Evolutionary conservation across 2,329 filamentous ascomycete species (phyloP), one percentile per base, ranked within the genome.

Genomic region (Paracamarosporium sp.): DNA sequence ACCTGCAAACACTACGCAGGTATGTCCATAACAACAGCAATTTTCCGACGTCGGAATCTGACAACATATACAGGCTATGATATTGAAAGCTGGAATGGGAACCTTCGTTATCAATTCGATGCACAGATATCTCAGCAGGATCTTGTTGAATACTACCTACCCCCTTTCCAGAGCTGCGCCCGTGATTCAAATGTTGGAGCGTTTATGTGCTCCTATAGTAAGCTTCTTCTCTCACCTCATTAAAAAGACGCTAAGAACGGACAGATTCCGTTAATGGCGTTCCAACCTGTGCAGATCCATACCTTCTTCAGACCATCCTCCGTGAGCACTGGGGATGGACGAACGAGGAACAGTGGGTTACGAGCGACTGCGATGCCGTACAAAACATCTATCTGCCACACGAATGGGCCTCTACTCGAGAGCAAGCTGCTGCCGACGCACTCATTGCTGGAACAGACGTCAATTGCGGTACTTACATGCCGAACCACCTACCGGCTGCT

Each of bases 141-240:
- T 59, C 76, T 91, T 5, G 81, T 84, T 0, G 88, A 90, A 65
- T 91, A 90, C 73, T 91, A 89, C 67, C 80, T 89, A 20, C 86
- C 85, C 0, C 83, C 87, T 0, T 91, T 91, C 75, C 79, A 88
- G 65, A 81, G 67, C 25, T 81, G 79, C 60, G 78, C 79, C 1
- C 59, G 78, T 60, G 77, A 80, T 50, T 76, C 77, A 0, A 79
- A 81, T 41, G 79, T 80, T n/a, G 79, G 78, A n/a, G 67, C 68
- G 12, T 75, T 81, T 81, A 70, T 90, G 88, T 71, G 85, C 83
- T 47, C 80, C 9, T 88, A 86, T 28, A 79, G 61, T 64, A 51
- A 59, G 17, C 6, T 3, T 8, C 8, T 1, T 31, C 1, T 31
- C 28, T 12, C 13, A 13, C 22, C 2, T 12, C 12, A 1, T 24